phyloP scores from a whole-genome alignment of 768 basidiomycete species.

The Rhizopogon vesiculosus region DNA sequence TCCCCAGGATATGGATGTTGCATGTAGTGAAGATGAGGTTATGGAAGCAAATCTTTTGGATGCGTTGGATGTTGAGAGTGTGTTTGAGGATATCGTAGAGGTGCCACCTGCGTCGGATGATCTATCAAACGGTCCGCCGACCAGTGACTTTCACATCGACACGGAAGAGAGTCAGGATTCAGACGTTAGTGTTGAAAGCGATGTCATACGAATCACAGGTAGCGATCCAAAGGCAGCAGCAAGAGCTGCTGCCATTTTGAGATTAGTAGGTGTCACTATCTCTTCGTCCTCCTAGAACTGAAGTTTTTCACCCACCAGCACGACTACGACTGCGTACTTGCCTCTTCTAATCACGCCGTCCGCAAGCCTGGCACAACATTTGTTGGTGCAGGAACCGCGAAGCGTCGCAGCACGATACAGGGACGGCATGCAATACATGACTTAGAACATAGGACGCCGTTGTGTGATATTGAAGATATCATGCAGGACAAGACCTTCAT shows the following conservation, averaged over 20 bases:
- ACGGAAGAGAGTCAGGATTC: slow-evolving; percentile 20
- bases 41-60: slow-evolving; percentile 1
- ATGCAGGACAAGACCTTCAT: slow-evolving; percentile 13
- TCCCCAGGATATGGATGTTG: neutral
- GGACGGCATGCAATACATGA: slow-evolving; percentile 9
- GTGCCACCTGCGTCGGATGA: neutral
- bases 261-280: slow-evolving; percentile 52
- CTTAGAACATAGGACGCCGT: slow-evolving; percentile 20
- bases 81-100: neutral
- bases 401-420: slow-evolving; percentile 11
- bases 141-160: neutral
- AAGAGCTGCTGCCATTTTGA: slow-evolving; percentile 88
- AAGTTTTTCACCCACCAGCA: slow-evolving; percentile 42
- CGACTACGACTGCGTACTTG: slow-evolving; percentile 75
- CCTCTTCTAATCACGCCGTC: slow-evolving; percentile 27
- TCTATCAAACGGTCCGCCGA: neutral
- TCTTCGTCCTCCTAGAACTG: neutral
- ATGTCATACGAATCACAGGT: slow-evolving; percentile 78
- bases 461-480: slow-evolving; percentile 24
- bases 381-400: slow-evolving; percentile 25
- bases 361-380: slow-evolving; percentile 35
- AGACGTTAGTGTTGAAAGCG: slow-evolving; percentile 30
- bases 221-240: slow-evolving; percentile 85
- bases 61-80: neutral
- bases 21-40: slow-evolving; percentile 8